Conservation (phyloP, 352 stramenopile species). For the Thalassiosira livingstoniorum region DNA sequence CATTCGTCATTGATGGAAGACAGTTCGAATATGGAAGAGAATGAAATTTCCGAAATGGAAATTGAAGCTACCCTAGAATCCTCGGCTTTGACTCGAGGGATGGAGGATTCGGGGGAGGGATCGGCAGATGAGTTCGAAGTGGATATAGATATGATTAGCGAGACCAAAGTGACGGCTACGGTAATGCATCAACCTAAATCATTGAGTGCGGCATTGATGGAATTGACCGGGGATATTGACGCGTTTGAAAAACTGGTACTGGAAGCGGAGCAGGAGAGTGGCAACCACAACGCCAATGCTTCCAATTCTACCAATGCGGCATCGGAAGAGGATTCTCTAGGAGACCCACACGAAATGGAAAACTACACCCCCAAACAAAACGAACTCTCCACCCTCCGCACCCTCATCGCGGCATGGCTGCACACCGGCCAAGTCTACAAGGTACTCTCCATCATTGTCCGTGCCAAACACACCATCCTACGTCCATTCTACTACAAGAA, state of each 20-base stretch:
- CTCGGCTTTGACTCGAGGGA: too few relatives aligned
- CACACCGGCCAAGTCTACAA: conserved; percentile 81
- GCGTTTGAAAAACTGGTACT: conserved; percentile 46
- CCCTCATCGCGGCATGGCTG: conserved; percentile 85
- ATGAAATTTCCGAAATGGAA: conserved; percentile 48
- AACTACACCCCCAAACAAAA: conserved; percentile 59
- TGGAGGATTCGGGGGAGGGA: conserved; percentile 13
- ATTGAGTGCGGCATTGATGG: conserved; percentile 76
- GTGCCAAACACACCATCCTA: conserved; percentile 70
- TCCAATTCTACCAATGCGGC: conserved; percentile 3
- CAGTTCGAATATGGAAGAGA: too few relatives aligned
- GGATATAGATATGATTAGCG: conserved; percentile 55
- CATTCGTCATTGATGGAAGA: too few relatives aligned
- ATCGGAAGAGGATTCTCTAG: conserved; percentile 39
- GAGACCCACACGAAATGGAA: conserved; percentile 39
- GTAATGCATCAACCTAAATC: conserved; percentile 51
- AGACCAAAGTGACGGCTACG: conserved; percentile 20
- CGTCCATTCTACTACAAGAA: conserved; percentile 72
- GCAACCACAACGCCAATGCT: too few relatives aligned
- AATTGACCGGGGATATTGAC: conserved; percentile 78
- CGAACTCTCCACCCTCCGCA: conserved; percentile 79
- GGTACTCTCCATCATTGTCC: conserved; percentile 73
- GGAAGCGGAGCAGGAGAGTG: conserved; percentile 38
- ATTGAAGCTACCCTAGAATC: conserved; percentile 58
- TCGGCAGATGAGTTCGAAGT: conserved; percentile 66